These are phyloP conservation scores for Colletotrichum tamarilloi DNA, from an alignment of 2,329 filamentous ascomycete genomes.

Conservation along the genomic window DNA sequence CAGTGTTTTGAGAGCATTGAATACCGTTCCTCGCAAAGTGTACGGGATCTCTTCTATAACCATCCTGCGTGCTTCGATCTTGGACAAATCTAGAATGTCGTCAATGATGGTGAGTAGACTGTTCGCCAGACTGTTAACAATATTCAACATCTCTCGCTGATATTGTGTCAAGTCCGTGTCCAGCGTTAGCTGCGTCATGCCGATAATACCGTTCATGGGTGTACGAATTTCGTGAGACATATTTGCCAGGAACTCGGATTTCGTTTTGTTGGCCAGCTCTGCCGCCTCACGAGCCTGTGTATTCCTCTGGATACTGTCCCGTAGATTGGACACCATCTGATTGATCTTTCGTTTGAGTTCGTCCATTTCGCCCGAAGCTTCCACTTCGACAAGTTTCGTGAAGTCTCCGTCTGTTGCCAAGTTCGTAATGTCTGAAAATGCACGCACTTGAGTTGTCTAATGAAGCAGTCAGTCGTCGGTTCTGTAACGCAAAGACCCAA, in stretches of 20 bases:
- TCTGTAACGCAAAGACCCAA: background rate
- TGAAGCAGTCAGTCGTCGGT: slow-evolving; percentile 49
- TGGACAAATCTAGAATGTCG: slow-evolving; percentile 78
- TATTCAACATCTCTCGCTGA: slow-evolving; percentile 98
- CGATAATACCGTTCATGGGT: slow-evolving; percentile 97
- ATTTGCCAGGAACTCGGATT: slow-evolving; percentile 97
- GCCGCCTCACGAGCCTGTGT: slow-evolving; percentile 95
- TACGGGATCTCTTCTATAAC: slow-evolving; percentile 98
- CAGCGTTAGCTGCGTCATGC: slow-evolving; percentile 96
- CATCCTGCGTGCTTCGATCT: slow-evolving; percentile 96
- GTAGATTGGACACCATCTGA: slow-evolving; percentile 95
- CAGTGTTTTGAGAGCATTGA: slow-evolving; percentile 95
- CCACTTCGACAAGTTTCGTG: slow-evolving; percentile 94
- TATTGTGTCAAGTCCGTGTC: slow-evolving; percentile 96
- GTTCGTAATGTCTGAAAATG: slow-evolving; percentile 98
- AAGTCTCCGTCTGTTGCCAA: slow-evolving; percentile 97
- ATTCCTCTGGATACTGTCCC: slow-evolving; percentile 96
- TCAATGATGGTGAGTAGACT: slow-evolving; percentile 98
- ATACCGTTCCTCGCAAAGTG: slow-evolving; percentile 91
- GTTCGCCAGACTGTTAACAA: slow-evolving; percentile 96
- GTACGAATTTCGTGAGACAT: slow-evolving; percentile 99
- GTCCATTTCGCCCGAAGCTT: slow-evolving; percentile 98
- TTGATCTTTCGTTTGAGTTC: slow-evolving; percentile 99
- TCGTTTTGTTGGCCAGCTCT: slow-evolving; percentile 96
- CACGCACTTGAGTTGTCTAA: slow-evolving; percentile 94